Conservation (phyloP, 805 yeast species). For the Blastobotrys terrestris region DNA sequence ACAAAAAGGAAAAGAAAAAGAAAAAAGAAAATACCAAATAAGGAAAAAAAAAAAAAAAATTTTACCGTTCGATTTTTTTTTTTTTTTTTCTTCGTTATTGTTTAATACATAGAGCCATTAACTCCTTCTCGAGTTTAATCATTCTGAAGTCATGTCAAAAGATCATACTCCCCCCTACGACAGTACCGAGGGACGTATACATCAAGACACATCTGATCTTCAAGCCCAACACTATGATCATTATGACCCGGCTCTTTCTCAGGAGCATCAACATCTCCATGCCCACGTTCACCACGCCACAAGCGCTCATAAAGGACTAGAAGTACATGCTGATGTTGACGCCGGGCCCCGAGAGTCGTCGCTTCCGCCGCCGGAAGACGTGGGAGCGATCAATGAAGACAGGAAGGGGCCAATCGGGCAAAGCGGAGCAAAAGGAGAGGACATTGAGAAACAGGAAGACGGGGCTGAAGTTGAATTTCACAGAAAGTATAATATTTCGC, state of each 20-base stretch:
- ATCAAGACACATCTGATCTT: not conserved
- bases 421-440: not conserved
- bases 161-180: not conserved
- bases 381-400: constrained; percentile 1
- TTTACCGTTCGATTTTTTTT: not conserved
- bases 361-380: constrained; percentile 12
- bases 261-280: constrained; percentile 29
- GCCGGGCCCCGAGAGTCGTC: constrained; percentile 12
- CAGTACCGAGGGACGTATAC: not conserved
- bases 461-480: constrained; percentile 3
- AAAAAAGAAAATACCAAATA: not conserved
- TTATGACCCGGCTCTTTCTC: constrained; percentile 31
- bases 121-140: not conserved
- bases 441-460: constrained; percentile 4
- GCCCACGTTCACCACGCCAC: constrained; percentile 25
- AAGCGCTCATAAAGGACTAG: constrained; percentile 21
- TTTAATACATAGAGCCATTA: not conserved
- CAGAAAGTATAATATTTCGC: not conserved
- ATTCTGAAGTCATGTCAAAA: not conserved
- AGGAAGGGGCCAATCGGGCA: not conserved
- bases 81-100: not conserved
- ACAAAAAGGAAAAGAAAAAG: not conserved
- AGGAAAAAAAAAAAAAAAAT: too few relatives aligned
- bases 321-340: constrained; percentile 11
- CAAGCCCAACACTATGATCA: not conserved